phyloP scores from a whole-genome alignment of 768 basidiomycete species.

The Kwoniella mangroviensis region DNA sequence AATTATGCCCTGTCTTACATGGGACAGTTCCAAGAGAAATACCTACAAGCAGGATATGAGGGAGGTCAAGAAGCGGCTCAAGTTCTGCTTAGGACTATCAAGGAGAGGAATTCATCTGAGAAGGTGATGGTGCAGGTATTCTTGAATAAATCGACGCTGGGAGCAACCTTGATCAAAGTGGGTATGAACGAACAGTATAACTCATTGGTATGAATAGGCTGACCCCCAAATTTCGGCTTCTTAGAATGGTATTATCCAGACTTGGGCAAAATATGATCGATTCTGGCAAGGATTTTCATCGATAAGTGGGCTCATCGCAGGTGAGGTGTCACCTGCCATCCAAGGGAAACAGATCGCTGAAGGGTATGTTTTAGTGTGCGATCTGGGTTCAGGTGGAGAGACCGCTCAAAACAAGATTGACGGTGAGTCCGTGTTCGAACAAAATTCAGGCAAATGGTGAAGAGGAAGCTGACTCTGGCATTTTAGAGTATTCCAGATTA shows the following conservation, averaged over 20 bases:
- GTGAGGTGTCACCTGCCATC: slow-evolving; percentile 24
- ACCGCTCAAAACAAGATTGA: slow-evolving; percentile 45
- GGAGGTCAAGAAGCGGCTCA: slow-evolving; percentile 52
- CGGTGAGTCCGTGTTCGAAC: slow-evolving; percentile 19
- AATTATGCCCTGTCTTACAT: not conserved
- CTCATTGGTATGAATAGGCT: not conserved
- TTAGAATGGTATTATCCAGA: slow-evolving; percentile 37
- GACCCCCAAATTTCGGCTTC: too few species aligned
- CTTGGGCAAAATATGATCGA: slow-evolving; percentile 32
- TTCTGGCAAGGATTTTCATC: slow-evolving; percentile 50
- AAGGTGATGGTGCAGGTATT: slow-evolving; percentile 47
- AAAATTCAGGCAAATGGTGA: not conserved
- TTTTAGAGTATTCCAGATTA: slow-evolving; percentile 35
- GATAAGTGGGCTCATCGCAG: slow-evolving; percentile 44
- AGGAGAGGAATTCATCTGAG: not conserved
- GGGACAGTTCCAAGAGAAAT: slow-evolving; percentile 41
- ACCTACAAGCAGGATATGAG: slow-evolving; percentile 35
- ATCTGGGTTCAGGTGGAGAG: slow-evolving; percentile 50
- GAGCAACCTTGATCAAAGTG: slow-evolving; percentile 43
- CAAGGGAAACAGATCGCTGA: too few species aligned
- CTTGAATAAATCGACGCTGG: slow-evolving; percentile 46
- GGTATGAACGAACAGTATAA: slow-evolving; percentile 4
- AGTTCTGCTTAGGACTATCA: slow-evolving; percentile 21
- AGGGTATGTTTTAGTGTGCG: slow-evolving; percentile 36
- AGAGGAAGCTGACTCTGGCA: not conserved